Conservation (phyloP, 768 basidiomycete genomes). For the Pleurotus pulmonarius region DNA sequence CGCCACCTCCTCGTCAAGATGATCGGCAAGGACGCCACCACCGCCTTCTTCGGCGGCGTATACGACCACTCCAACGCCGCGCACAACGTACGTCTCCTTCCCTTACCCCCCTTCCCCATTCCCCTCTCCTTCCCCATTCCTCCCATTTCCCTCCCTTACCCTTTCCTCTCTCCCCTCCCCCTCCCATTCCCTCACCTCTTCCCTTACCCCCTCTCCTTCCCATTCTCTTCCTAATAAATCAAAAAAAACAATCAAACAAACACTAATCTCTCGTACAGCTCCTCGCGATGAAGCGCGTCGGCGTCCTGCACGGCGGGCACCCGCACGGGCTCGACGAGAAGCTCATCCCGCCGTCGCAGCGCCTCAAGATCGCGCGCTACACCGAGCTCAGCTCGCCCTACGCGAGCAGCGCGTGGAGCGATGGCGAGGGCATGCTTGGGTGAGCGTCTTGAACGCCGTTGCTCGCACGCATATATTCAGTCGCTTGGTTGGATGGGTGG, state of each 20-base stretch:
- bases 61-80: slow-evolving; percentile 62
- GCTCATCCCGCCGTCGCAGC: slow-evolving; percentile 47
- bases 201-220: not conserved
- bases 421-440: slow-evolving; percentile 13
- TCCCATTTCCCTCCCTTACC: no score
- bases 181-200: no score
- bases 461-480: no score
- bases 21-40: slow-evolving; percentile 87
- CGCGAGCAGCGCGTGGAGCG: slow-evolving; percentile 7
- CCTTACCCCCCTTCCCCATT: not conserved
- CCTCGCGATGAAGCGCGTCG: slow-evolving; percentile 59
- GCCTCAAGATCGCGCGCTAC: slow-evolving; percentile 13
- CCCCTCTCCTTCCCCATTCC: no score
- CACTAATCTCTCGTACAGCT: slow-evolving; percentile 22
- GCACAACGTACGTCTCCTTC: slow-evolving; percentile 34
- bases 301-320: slow-evolving; percentile 50
- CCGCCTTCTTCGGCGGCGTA: slow-evolving; percentile 84
- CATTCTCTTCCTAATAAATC: not conserved
- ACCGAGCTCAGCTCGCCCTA: slow-evolving; percentile 10
- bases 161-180: no score
- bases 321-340: slow-evolving; percentile 41
- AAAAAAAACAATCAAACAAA: no score
- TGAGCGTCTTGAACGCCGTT: no score
- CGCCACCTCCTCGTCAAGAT: slow-evolving; percentile 76
- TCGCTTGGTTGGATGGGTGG: no score